phyloP scores from a whole-genome alignment of 2,329 filamentous ascomycete genomes.

The Calonectria henricotiae region DNA sequence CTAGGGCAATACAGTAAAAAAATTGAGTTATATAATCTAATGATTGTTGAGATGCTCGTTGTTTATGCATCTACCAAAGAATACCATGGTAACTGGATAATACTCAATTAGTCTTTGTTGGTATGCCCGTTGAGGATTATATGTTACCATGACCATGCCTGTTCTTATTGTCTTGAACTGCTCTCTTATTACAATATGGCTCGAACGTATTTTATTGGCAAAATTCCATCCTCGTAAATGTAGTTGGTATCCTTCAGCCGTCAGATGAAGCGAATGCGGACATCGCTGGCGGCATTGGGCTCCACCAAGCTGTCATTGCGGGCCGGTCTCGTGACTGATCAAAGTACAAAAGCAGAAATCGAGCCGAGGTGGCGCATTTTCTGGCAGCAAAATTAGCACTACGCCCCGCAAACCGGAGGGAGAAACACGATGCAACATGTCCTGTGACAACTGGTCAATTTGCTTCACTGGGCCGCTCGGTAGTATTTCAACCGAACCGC shows the following conservation, averaged over 20 bases:
- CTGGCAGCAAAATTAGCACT: neutral
- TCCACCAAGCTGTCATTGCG: neutral
- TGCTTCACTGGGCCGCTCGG: neutral
- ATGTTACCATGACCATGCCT: too few relatives aligned
- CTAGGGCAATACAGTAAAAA: neutral
- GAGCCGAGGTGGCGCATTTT: slow-evolving; percentile 24
- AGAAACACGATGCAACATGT: slow-evolving; percentile 7
- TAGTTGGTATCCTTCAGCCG: too few relatives aligned
- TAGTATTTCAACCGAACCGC: slow-evolving; percentile 13
- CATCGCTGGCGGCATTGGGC: neutral
- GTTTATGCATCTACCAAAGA: too few relatives aligned
- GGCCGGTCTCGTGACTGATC: slow-evolving; percentile 13
- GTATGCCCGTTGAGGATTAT: too few relatives aligned
- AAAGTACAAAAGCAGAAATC: slow-evolving; percentile 13
- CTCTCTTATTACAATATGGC: too few relatives aligned
- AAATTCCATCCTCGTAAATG: neutral
- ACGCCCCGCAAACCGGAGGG: slow-evolving; percentile 2
- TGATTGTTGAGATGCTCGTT: too few relatives aligned
- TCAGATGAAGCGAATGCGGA: neutral
- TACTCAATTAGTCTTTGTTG: too few relatives aligned
- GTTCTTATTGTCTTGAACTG: neutral
- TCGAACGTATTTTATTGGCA: neutral
- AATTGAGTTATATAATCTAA: too few relatives aligned
- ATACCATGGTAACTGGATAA: too few relatives aligned
- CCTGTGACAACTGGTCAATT: slow-evolving; percentile 19